Conservation (phyloP, 106 monocot genomes). For the Agapanthus africanus region DNA sequence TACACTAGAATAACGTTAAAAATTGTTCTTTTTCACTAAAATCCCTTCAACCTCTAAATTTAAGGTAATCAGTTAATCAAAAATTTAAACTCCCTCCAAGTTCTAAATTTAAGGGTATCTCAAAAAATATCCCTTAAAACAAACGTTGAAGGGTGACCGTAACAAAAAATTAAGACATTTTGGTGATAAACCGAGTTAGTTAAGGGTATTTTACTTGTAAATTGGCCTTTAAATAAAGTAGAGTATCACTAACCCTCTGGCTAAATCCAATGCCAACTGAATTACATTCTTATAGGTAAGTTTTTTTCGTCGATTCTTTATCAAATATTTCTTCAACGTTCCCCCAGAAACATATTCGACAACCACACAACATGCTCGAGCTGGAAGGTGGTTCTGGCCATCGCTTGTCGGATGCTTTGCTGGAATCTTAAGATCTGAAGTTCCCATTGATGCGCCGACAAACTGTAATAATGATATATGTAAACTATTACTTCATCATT, state of each 20-base stretch:
- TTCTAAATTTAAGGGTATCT: background rate
- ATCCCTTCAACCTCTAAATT: too few relatives aligned
- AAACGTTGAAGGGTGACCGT: background rate
- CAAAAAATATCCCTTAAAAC: background rate
- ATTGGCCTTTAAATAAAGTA: background rate
- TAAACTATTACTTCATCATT: background rate
- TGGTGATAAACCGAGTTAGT: background rate
- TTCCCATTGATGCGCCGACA: conserved; percentile 80
- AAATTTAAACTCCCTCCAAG: too few relatives aligned
- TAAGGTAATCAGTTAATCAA: too few relatives aligned
- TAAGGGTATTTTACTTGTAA: background rate
- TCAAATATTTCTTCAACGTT: conserved; percentile 62
- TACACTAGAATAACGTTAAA: background rate
- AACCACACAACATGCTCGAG: conserved; percentile 51
- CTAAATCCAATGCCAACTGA: conserved; percentile 60
- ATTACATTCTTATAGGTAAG: conserved; percentile 58
- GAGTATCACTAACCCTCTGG: conserved; percentile 43
- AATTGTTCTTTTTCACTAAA: too few relatives aligned
- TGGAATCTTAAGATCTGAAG: conserved; percentile 60
- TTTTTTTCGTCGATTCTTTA: conserved; percentile 44
- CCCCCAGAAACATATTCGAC: conserved; percentile 65
- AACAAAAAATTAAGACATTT: background rate
- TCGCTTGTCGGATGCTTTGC: conserved; percentile 28
- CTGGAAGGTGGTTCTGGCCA: conserved; percentile 15
- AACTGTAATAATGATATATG: conserved; percentile 26